A percentile compares a stretch with the other conserved stretches of the same genome.
phyloP scores from a whole-genome alignment of 2,329 filamentous ascomycete species.

The Cladophialophora immunda region DNA sequence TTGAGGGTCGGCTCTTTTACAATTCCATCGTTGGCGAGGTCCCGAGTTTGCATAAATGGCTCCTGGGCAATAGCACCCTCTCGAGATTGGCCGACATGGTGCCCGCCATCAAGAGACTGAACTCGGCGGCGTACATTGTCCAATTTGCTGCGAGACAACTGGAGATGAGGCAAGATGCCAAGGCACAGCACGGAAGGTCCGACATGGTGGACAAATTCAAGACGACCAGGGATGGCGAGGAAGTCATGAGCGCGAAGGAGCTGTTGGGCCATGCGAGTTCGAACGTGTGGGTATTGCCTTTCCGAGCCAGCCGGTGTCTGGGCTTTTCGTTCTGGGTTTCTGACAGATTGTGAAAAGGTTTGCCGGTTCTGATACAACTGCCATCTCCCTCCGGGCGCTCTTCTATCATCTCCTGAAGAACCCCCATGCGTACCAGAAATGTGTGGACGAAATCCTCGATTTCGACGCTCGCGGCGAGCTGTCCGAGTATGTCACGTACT shows the following conservation, averaged over 20 bases:
- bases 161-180: conserved; percentile 23
- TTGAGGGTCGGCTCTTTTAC: conserved; percentile 36
- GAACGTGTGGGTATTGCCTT: conserved; percentile 30
- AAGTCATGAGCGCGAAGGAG: conserved; percentile 34
- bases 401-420: conserved; percentile 59
- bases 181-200: conserved; percentile 20
- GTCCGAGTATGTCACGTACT: conserved; percentile 34
- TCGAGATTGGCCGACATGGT: conserved; percentile 26
- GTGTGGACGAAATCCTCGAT: conserved; percentile 31
- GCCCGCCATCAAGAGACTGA: conserved; percentile 30
- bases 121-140: conserved; percentile 32
- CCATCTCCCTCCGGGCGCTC: conserved; percentile 40
- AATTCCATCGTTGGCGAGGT: conserved; percentile 35
- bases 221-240: conserved; percentile 28
- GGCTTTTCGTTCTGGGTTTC: not conserved
- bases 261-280: conserved; percentile 32
- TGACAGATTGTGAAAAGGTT: conserved; percentile 22
- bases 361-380: conserved; percentile 37
- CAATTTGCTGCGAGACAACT: conserved; percentile 34
- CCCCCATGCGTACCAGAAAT: conserved; percentile 26
- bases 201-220: conserved; percentile 36
- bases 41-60: conserved; percentile 28
- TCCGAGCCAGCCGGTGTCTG: not conserved
- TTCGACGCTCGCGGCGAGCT: conserved; percentile 28
- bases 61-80: conserved; percentile 26